Evolutionary conservation across 208 protist species (phyloP), one percentile per base, ranked within the genome.

Genomic region (Leishmania lainsoni): DNA sequence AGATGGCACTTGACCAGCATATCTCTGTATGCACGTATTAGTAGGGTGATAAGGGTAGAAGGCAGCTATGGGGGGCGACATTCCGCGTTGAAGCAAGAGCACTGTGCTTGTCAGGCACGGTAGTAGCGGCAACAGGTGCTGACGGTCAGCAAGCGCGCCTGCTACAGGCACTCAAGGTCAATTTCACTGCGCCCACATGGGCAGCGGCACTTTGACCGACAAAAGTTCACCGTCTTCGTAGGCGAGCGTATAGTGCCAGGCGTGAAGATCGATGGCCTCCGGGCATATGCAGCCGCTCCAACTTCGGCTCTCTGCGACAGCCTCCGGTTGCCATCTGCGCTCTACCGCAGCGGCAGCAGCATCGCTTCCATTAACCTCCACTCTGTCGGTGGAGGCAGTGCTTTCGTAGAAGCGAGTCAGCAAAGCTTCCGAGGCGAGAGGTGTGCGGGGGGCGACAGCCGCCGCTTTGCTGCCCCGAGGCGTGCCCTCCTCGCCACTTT

Each of bases 221-320:
- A 88, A 83, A 48, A 72, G 29, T 54, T 84, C 73, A 39, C 51
- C 29, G 32, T 63, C 32, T 1, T 35, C 51, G 66, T 86, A 89
- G 63, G 51, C 32, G 5, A 96, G 72, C 22, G 79, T 85, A 78
- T 96, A 96, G 14, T 86, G 86, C 86, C 89, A 92, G 1, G 93
- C 93, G 69, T 94, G 91, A 29, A 96, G 85, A 49, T 79, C 75
- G 75, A 96, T 96, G n/a, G 86, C 65, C 10, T 86, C 80, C 3
- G 90, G 90, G 73, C 90, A 93, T 14, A 93, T 32, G 80, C 90
- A 93, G 54, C 73, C 77, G 5, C 81, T 61, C 45, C 39, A 68
- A 17, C n/a, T 75, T 39, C 80, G 75, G 14, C 68, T 56, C 16
- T 79, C 80, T 14, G 72, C 80, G 35, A 83, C 75, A 16, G 69